Base-by-base conservation (phyloP, 208 protist species). In the Acanthamoeba lugdunensis region DNA sequence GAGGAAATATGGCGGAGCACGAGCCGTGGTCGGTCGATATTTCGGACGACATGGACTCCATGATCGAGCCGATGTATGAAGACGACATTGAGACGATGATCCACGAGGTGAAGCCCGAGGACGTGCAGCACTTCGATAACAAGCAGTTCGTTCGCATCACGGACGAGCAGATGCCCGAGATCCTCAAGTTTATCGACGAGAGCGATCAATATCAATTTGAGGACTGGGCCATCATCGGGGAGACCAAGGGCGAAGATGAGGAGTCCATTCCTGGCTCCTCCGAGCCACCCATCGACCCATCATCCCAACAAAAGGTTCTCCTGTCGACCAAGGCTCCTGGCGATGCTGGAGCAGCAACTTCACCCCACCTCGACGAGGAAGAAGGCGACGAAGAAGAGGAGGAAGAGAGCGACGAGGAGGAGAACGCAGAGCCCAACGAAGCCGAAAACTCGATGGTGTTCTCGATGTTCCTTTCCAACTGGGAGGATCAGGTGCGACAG, bases 61-160 rank as follows among this genome's bases (percentile, higher is more conserved):
- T 87, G 79, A 87, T 87, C 52, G 79, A 87, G 50, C 79, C 79
- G n/a, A 87, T 87, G 79, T 87, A 87, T 25, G 79, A 87, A 41
- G 79, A 87, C 4, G 79, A 87, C 79, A 87, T 87, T 8, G 23
- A 54, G 50, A 65, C 79, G 8, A 87, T 87, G 25, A 87, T 87
- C 3, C 6, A 87, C 48, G 25, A 87, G 50, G 79, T 87, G n/a
- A 54, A 41, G n/a, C 79, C 79, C 11, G n/a, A 87, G 18, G 48
- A 87, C 23, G 48, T 87, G 50, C 79, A 87, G 79, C 48, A 56
- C 33, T 84, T 84, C 41, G 75, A 84, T 5, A 84, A 84, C 75
- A 84, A 84, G 75, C 18, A 87, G 50, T 87, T 87, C 50, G 79
- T 87, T 4, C 79, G 79, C 25, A 87, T 87, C 48, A 87, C 45